Percentiles rank a stretch among this genome's conserved stretches.
Conservation (phyloP, 148 eudicot species). For the Camellia granthamiana region DNA sequence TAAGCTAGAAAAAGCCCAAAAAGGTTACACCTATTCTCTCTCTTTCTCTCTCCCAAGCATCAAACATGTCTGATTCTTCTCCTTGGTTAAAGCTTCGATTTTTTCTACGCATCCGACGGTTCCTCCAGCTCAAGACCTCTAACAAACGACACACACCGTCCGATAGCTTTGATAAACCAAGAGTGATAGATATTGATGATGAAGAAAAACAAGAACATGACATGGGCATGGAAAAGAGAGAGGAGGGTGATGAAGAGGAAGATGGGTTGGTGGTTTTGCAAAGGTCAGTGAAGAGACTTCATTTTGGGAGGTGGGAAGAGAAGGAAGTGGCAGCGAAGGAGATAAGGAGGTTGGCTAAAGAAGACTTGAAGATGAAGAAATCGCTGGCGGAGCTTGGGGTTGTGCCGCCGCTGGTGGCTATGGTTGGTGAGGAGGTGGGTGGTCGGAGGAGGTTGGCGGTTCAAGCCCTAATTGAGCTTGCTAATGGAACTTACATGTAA, state of each 20-base stretch:
- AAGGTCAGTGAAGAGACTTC: constrained; percentile 69
- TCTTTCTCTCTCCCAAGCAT: constrained; percentile 7
- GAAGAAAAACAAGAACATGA: constrained; percentile 11
- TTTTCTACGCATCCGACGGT: constrained; percentile 44
- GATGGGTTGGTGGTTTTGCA: constrained; percentile 30
- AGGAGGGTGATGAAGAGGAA: constrained; percentile 10
- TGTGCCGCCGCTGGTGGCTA: constrained; percentile 65
- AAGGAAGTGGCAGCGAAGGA: constrained; percentile 59
- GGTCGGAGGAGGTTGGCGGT: constrained; percentile 48
- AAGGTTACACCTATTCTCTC: neutral
- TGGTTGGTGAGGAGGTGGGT: constrained; percentile 47
- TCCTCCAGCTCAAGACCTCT: constrained; percentile 30
- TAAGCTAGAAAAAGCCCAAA: too few relatives aligned
- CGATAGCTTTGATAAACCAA: constrained; percentile 13
- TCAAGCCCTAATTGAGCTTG: constrained; percentile 53
- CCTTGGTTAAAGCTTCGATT: constrained; percentile 32
- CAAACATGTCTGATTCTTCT: constrained; percentile 32
- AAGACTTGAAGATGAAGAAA: constrained; percentile 36
- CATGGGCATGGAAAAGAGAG: constrained; percentile 3
- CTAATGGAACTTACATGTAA: constrained; percentile 67
- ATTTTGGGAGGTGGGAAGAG: constrained; percentile 78
- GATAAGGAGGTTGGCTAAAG: constrained; percentile 46
- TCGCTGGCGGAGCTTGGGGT: constrained; percentile 75
- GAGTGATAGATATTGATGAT: neutral
- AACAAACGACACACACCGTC: constrained; percentile 19